phyloP scores from a whole-genome alignment of 2,329 filamentous ascomycete genomes.

The Tolypocladium amazonense region DNA sequence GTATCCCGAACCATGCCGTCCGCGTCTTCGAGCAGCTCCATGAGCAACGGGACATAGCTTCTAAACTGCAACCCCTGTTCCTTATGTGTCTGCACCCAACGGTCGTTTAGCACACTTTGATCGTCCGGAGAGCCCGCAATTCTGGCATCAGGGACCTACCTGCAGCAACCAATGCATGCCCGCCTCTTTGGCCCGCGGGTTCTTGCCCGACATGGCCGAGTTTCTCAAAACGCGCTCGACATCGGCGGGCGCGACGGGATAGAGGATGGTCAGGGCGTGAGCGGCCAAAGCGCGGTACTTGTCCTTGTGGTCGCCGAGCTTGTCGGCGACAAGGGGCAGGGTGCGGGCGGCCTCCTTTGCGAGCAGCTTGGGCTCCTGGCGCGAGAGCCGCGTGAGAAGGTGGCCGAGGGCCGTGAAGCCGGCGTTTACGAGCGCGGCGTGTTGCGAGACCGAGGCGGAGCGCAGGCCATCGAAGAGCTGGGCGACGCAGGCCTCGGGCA shows the following conservation, averaged over 20 bases:
- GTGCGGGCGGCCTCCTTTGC: conserved; percentile 60
- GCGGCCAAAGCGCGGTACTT: conserved; percentile 66
- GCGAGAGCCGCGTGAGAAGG: conserved; percentile 72
- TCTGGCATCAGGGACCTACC: conserved; percentile 29
- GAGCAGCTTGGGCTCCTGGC: conserved; percentile 70
- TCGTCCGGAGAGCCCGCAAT: not conserved
- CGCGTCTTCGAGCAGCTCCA: conserved; percentile 81
- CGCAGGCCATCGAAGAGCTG: conserved; percentile 76
- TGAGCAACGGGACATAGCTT: conserved; percentile 69
- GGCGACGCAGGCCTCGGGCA: conserved; percentile 62
- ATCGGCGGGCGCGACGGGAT: conserved; percentile 56
- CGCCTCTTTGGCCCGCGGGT: conserved; percentile 72
- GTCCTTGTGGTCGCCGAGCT: conserved; percentile 81
- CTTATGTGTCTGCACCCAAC: conserved; percentile 57
- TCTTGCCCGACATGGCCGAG: conserved; percentile 67
- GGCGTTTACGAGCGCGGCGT: conserved; percentile 67
- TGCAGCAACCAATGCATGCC: conserved; percentile 77
- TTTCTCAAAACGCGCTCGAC: conserved; percentile 75
- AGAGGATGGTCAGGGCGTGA: conserved; percentile 69
- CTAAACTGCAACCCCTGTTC: conserved; percentile 73
- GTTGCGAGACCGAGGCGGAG: conserved; percentile 62
- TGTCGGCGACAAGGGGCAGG: conserved; percentile 67
- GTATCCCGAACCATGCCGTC: conserved; percentile 79
- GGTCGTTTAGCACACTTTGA: not conserved
- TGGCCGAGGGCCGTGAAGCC: conserved; percentile 84